Evolutionary conservation across 257 asterid species (phyloP).

Genomic region (Nicotiana obtusifolia): DNA sequence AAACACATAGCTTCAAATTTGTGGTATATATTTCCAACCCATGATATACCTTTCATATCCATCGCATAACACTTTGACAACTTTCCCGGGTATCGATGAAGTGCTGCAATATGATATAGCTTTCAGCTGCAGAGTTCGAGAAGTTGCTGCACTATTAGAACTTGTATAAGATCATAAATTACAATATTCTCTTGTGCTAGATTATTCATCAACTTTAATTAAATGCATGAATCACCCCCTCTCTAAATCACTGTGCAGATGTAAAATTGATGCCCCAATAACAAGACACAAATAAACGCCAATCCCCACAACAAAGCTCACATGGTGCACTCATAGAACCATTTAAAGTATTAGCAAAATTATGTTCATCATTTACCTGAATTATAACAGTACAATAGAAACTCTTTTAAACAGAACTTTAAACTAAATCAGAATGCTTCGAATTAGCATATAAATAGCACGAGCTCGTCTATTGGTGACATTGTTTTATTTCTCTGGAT

Average conservation of each 20-base stretch:
- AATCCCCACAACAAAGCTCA: neutral
- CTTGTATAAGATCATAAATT: conserved; percentile 1
- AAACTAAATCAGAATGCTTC: neutral
- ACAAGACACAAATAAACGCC: neutral
- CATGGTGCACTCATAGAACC: neutral
- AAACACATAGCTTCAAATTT: conserved; percentile 73
- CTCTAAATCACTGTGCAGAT: neutral
- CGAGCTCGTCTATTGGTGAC: neutral
- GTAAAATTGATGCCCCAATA: neutral
- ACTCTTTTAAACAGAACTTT: neutral
- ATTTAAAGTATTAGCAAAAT: neutral
- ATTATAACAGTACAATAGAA: neutral
- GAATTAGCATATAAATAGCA: neutral
- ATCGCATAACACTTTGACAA: conserved; percentile 21
- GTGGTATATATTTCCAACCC: conserved; percentile 67
- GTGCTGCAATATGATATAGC: conserved; percentile 6
- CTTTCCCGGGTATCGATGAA: neutral
- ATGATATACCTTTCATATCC: conserved; percentile 64
- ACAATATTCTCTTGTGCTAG: neutral
- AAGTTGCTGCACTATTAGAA: neutral
- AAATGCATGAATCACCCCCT: neutral
- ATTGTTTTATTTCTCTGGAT: neutral
- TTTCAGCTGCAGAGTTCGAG: conserved; percentile 7
- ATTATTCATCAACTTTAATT: neutral
- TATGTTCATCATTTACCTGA: neutral